Base-by-base conservation (phyloP, 768 basidiomycete genomes). In the Roridomyces roridus region DNA sequence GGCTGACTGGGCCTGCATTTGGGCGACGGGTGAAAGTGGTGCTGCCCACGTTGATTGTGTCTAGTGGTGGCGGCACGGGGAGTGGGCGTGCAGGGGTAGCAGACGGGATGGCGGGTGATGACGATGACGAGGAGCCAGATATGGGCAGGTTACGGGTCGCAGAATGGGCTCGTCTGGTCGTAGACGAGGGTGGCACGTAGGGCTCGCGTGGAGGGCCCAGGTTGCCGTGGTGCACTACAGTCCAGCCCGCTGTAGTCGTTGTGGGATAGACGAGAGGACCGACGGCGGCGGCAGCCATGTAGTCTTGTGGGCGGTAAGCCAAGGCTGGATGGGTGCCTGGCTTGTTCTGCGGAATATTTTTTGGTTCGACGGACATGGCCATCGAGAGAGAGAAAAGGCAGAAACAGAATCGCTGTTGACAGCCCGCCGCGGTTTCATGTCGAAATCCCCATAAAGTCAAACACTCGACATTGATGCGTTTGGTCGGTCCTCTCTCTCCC, bases 151-250 rank as follows among this genome's bases (percentile, higher is more conserved):
- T 31, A 15, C 47, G 36, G 17, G 26, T 14, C 12, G 51, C 25
- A 25, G 39, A 5, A 17, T 34, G 51, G 35, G 24, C 14, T 1
- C 29, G 39, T n/a, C 18, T 28, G 41, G 20, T 21, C 29, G 44
- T 10, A 23, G n/a, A n/a, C n/a, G 46, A 24, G 41, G 55, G 39
- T 20, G 34, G 42, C n/a, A 24, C 31, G 15, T 34, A 47, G 6
- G 55, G 47, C 23, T 53, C 48, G n/a, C 29, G 35, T 6, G 61
- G 44, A 17, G 56, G 57, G 28, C 56, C 57, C 18, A 63, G 49
- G 24, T 48, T 59, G 42, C 61, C 61, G 46, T 63, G 61, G 50
- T 63, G 61, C 2, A 63, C 50, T 28, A 63, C 61, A 0, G 61
- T 63, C 60, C 60, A 62, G 11, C 60, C 60, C 0, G 28, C 52